Evolutionary conservation across 345 rosid genomes (phyloP).

Genomic region (Laguncularia racemosa): DNA sequence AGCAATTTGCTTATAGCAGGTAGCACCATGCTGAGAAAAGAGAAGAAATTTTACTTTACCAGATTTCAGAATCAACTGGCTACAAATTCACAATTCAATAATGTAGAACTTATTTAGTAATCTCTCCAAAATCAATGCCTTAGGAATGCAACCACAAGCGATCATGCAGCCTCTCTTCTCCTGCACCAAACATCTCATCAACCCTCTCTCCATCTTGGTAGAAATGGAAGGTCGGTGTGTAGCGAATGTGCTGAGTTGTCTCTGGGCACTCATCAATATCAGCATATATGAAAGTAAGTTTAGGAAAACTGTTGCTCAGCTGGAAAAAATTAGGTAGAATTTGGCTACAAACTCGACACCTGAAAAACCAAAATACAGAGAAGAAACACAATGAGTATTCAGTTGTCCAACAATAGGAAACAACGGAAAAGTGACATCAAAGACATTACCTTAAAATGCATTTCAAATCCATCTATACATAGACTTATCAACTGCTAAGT

Average conservation of each 20-base stretch:
- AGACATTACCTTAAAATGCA: background rate
- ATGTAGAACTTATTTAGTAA: too few relatives aligned
- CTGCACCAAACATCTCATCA: conserved; percentile 92
- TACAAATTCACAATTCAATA: too few relatives aligned
- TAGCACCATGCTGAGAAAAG: too few relatives aligned
- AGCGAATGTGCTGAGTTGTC: conserved; percentile 73
- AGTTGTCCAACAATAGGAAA: background rate
- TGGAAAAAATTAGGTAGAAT: conserved; percentile 63
- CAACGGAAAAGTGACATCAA: background rate
- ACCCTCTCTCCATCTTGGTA: conserved; percentile 80
- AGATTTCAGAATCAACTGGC: too few relatives aligned
- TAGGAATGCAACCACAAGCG: conserved; percentile 91
- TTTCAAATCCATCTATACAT: background rate
- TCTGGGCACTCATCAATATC: conserved; percentile 95
- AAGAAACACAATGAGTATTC: background rate
- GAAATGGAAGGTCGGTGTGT: conserved; percentile 88
- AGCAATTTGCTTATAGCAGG: too few relatives aligned
- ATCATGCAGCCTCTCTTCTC: conserved; percentile 83
- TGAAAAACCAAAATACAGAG: conserved; percentile 19
- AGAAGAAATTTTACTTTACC: too few relatives aligned
- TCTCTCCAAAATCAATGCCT: conserved; percentile 3
- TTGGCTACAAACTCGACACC: conserved; percentile 88
- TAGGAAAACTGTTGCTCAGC: conserved; percentile 59
- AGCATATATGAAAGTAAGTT: conserved; percentile 65
- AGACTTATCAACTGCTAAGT: too few relatives aligned